Evolutionary conservation across 768 basidiomycete species (phyloP).

Genomic region (Russula compacta): DNA sequence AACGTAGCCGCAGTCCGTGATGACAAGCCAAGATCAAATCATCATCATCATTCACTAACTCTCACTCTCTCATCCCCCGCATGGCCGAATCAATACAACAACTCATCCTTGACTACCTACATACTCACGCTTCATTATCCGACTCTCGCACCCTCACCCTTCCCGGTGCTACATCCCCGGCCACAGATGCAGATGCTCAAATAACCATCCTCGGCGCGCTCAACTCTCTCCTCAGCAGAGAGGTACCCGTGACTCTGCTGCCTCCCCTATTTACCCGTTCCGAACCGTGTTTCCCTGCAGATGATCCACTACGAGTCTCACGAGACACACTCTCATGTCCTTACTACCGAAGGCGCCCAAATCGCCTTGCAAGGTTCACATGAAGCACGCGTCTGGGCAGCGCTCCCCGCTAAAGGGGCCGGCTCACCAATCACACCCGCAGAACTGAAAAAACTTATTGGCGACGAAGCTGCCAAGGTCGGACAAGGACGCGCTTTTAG

Average conservation of each 20-base stretch:
- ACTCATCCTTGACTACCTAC: conserved; percentile 65
- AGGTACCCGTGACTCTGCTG: not conserved
- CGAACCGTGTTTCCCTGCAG: conserved; percentile 30
- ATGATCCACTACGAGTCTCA: conserved; percentile 79
- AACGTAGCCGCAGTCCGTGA: too few species aligned
- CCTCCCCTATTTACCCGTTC: conserved; percentile 3
- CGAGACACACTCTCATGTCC: conserved; percentile 61
- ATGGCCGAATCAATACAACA: conserved; percentile 80
- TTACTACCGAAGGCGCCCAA: conserved; percentile 75
- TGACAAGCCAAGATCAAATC: too few species aligned
- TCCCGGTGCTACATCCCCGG: conserved; percentile 50
- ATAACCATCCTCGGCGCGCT: conserved; percentile 80
- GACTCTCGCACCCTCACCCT: conserved; percentile 64
- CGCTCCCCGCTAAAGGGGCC: conserved; percentile 61
- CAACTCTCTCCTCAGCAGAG: conserved; percentile 55
- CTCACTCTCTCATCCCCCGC: conserved; percentile 2
- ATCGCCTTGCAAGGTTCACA: conserved; percentile 82
- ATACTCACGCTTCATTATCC: conserved; percentile 42
- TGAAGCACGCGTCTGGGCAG: conserved; percentile 91
- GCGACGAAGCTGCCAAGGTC: conserved; percentile 83
- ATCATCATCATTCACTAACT: not conserved
- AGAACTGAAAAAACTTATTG: conserved; percentile 66
- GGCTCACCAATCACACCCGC: conserved; percentile 56
- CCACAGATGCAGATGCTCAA: conserved; percentile 68
- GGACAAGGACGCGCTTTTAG: conserved; percentile 96